Base-by-base conservation (phyloP, 768 basidiomycete species). In the Pleurotus citrinopileatus region DNA sequence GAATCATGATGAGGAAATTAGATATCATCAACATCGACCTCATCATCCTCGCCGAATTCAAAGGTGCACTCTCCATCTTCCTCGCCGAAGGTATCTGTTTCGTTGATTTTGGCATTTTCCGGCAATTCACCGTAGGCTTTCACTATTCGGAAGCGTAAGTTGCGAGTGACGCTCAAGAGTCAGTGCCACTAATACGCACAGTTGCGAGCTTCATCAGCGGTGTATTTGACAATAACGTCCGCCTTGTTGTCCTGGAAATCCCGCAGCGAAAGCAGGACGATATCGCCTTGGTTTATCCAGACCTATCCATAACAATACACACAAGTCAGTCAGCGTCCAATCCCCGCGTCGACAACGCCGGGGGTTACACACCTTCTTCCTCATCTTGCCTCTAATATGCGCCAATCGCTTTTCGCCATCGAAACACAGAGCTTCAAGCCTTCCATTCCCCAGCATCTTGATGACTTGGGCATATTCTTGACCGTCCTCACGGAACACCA, bases 241-340 rank as follows among this genome's bases (percentile, higher is more conserved):
- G 95, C 97, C 72, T 98, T 98, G 74, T 92, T 94, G 63, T 99
- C 97, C 72, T 98, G 96, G 84, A 98, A 99, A 47, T 98, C 97
- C 59, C 97, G 91, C 45, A 99, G 79, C 25, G 94, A 98, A 17
- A 98, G 77, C 40, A 98, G 76, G 48, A 98, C 85, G 65, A 98
- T 98, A 66, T 98, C 96, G 64, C 96, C 96, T 64, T 97, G 93
- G 68, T 96, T 97, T 67, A 98, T 98, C 96, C 96, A 98, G 65
- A 98, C 94, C 95, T 98, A 59, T 10, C n/a, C 32, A 34, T 10
- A 9, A 34, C 32, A 34, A n/a, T 17, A 48, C 54, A 28, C 20
- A 55, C 19, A 43, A 13, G 13, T 48, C 6, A 26, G n/a, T 47
- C 15, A 28, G 28, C 26, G 15, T 6, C 45, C 4, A 19, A 28